phyloP scores from a whole-genome alignment of 805 yeast genomes.

The Limtongia smithiae region DNA sequence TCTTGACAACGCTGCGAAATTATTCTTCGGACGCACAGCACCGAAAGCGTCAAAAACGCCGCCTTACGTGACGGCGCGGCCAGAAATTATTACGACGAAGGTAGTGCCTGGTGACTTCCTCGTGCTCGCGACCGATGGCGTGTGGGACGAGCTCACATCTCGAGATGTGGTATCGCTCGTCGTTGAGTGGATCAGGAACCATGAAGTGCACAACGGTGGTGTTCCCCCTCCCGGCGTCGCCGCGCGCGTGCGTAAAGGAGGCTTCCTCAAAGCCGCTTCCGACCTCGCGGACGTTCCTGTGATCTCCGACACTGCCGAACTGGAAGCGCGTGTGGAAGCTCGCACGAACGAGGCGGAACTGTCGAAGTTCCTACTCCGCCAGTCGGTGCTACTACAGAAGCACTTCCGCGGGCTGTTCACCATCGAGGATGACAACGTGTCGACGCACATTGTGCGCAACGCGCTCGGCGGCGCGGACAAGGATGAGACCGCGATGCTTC shows the following conservation, averaged over 20 bases:
- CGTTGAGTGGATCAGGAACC: conserved; percentile 84
- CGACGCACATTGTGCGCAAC: conserved; percentile 90
- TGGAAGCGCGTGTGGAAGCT: conserved; percentile 13
- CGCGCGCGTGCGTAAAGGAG: conserved; percentile 14
- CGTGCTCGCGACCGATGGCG: conserved; percentile 91
- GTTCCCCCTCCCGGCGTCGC: conserved; percentile 52
- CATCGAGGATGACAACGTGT: conserved; percentile 79
- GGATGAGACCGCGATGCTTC: conserved; percentile 83
- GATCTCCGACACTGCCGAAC: conserved; percentile 10
- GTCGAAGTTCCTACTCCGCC: conserved; percentile 1
- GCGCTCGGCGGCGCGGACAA: conserved; percentile 86
- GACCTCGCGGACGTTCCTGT: conserved; percentile 17
- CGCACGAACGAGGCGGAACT: conserved; percentile 2
- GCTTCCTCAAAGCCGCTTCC: conserved; percentile 14
- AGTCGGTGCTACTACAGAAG: conserved; percentile 4
- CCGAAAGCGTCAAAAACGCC: conserved; percentile 77
- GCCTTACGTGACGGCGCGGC: conserved; percentile 96
- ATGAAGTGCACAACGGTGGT: conserved; percentile 52
- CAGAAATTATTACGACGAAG: conserved; percentile 74
- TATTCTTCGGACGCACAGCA: conserved; percentile 69
- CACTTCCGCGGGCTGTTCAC: conserved; percentile 28
- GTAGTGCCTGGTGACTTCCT: conserved; percentile 75
- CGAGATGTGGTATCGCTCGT: conserved; percentile 92
- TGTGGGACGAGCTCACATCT: conserved; percentile 85
- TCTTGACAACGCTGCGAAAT: conserved; percentile 68